These are phyloP conservation scores for Wallemia hederae DNA, from an alignment of 1,284 basidiomycete species.

Conservation along the genomic window DNA sequence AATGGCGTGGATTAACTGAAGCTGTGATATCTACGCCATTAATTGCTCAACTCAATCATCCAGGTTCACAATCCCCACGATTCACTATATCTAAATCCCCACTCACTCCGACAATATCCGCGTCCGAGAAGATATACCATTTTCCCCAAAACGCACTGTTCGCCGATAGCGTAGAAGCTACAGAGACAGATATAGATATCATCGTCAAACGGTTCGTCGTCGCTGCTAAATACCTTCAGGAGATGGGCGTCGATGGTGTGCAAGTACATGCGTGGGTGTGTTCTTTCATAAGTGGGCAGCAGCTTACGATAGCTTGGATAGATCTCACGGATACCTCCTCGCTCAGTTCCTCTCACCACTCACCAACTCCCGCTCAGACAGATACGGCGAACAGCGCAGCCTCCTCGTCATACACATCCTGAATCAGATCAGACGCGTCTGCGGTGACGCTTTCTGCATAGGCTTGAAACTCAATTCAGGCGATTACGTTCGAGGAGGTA, in stretches of 20 bases:
- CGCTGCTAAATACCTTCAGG: not conserved
- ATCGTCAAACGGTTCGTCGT: not conserved
- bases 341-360: slow-evolving; percentile 12
- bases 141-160: not conserved
- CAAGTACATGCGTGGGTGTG: not conserved
- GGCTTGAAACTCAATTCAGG: slow-evolving; percentile 2
- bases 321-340: slow-evolving; percentile 9
- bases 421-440: slow-evolving; percentile 15
- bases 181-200: not conserved
- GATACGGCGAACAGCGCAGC: not conserved
- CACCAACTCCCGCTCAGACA: slow-evolving; percentile 2
- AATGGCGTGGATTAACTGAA: not conserved
- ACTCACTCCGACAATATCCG: not conserved
- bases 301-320: too few species aligned
- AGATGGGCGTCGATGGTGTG: not conserved
- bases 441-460: slow-evolving; percentile 36
- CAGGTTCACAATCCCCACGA: not conserved
- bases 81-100: not conserved
- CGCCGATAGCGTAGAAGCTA: not conserved
- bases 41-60: not conserved
- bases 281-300: too few species aligned
- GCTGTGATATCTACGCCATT: not conserved
- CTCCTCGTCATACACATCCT: not conserved
- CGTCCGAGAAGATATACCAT: not conserved
- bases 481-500: slow-evolving; percentile 1